Base-by-base conservation (phyloP, 257 asterid species). In the Plantago ovata region DNA sequence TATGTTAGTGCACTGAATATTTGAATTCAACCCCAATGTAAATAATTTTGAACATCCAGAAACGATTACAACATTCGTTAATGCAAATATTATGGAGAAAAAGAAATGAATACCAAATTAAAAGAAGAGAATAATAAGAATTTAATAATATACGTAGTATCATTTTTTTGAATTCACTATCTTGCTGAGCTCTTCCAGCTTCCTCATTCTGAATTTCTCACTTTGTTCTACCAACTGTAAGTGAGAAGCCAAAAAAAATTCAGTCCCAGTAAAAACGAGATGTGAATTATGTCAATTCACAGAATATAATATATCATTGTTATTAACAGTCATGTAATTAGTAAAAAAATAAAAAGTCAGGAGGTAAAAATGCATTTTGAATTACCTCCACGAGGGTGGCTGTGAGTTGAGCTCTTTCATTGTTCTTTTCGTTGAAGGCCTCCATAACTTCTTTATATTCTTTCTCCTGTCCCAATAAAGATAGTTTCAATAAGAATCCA, bases 391-490 rank as follows among this genome's bases (percentile, higher is more conserved):
- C 77, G 50, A 90, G 59, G 53, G 90, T 73, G 43, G 79, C 45
- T 18, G 96, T 84, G 15, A 90, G 68, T 56, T 86, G 96, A 48
- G 83, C 62, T 56, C 81, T 90, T 53, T 90, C 97, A 21, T 79
- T 90, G 86, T 76, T 84, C 75, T 84, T 89, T 54, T 82, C 95
- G 9, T 84, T 81, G 71, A 72, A 81, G 51, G 72, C 81, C 58
- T 87, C 91, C 78, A 86, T 71, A 7, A 75, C 83, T 64, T 90
- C 97, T 80, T 79, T 84, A 74, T 87, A 87, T 53, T 90, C 97
- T 69, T 78, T 90, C 72, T 90, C 97, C 97, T 89, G 79, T 59
- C 32, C 40, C 20, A 61, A 40, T 58, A 58, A 58, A 58, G 33
- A 21, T 38, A 14, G 2, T 12, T 11, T 14, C 14, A 38, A 7